Percentiles rank a stretch among this genome's conserved stretches.
Conservation (phyloP, 139 green algal species). For the Gonium pectorale region DNA sequence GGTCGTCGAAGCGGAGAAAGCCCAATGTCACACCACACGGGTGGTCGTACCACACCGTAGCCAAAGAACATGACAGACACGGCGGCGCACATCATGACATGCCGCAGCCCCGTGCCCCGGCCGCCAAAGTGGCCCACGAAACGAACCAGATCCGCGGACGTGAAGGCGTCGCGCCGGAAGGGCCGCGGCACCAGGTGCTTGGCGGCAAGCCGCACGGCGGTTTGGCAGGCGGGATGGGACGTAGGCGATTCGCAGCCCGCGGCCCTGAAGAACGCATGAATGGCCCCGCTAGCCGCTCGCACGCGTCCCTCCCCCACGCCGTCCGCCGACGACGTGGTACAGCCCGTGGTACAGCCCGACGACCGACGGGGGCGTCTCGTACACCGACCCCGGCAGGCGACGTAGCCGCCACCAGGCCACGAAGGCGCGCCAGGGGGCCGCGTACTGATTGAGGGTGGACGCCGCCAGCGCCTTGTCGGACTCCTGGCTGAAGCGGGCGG, state of each 20-base stretch:
- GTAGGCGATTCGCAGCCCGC: neutral
- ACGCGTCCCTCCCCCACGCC: neutral
- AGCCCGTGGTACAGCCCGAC: neutral
- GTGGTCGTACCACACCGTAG: no score
- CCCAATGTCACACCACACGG: no score
- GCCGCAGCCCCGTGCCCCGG: neutral
- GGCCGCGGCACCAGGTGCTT: no score
- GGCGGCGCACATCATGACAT: neutral
- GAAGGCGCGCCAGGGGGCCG: neutral
- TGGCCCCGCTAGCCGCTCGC: neutral
- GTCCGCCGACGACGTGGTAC: neutral
- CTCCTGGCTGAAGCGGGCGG: neutral
- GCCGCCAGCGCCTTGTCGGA: neutral
- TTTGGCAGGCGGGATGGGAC: neutral
- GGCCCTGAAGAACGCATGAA: neutral
- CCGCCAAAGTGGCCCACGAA: neutral
- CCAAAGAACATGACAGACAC: constrained; percentile 8
- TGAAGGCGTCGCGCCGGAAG: neutral
- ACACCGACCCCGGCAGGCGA: neutral
- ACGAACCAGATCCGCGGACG: neutral
- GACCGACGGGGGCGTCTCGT: neutral
- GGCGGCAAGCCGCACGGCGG: neutral
- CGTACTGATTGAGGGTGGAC: neutral
- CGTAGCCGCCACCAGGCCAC: neutral
- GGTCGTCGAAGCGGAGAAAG: constrained; percentile 17